Evolutionary conservation across 345 rosid species (phyloP).

Genomic region (Salix suchowensis): DNA sequence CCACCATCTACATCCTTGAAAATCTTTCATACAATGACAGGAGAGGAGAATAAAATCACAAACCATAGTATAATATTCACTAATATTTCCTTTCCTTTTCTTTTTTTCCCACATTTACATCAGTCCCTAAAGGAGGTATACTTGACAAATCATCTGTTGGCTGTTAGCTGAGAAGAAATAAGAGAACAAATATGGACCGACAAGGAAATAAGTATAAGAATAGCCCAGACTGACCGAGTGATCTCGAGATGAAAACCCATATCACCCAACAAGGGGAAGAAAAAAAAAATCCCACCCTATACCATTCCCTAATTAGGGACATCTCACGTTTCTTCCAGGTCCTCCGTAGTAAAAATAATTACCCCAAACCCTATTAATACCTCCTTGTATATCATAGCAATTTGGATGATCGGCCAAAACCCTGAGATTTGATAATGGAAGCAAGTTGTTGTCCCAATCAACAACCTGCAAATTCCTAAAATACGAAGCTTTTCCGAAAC

Average conservation of each 20-base stretch:
- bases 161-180: slow-evolving; percentile 24
- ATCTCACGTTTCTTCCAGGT: slow-evolving; percentile 80
- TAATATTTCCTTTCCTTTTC: slow-evolving; percentile 9
- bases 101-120: slow-evolving; percentile 37
- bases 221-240: slow-evolving; percentile 28
- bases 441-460: slow-evolving; percentile 87
- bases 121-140: slow-evolving; percentile 27
- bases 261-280: slow-evolving; percentile 26
- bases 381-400: slow-evolving; percentile 87
- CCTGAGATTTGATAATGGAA: slow-evolving; percentile 59
- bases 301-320: slow-evolving; percentile 48
- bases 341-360: slow-evolving; percentile 93
- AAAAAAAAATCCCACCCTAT: slow-evolving; percentile 13
- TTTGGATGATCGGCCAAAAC: slow-evolving; percentile 83
- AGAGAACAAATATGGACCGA: slow-evolving; percentile 19
- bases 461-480: slow-evolving; percentile 81
- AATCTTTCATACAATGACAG: not conserved
- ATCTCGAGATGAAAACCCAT: slow-evolving; percentile 36
- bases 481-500: slow-evolving; percentile 87
- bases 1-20: not conserved
- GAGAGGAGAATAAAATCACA: slow-evolving; percentile 8
- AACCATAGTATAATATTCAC: slow-evolving; percentile 24
- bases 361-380: slow-evolving; percentile 81
- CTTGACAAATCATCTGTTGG: slow-evolving; percentile 19
- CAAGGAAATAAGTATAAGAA: slow-evolving; percentile 29